These are phyloP conservation scores for Gardenia jasminoides DNA, from an alignment of 257 asterid genomes.

Conservation along the genomic window DNA sequence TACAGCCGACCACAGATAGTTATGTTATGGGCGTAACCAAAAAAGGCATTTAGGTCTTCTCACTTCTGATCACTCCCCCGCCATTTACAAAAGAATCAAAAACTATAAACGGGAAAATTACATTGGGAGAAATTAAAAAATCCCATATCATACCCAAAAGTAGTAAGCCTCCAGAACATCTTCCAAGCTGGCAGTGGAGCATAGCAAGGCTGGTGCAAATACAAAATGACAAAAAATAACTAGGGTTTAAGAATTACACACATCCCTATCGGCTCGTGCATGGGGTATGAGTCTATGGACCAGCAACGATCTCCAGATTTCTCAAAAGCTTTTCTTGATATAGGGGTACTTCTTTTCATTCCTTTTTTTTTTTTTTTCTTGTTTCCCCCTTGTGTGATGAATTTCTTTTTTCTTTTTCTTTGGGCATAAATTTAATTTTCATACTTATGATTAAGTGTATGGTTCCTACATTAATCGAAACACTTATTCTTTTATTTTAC, in stretches of 20 bases:
- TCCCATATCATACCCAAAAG: conserved; percentile 28
- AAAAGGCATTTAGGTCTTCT: neutral
- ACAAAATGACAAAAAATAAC: conserved; percentile 4
- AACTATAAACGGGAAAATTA: neutral
- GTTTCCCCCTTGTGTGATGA: neutral
- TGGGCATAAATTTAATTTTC: no score
- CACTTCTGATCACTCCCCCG: neutral
- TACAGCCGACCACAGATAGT: conserved; percentile 24
- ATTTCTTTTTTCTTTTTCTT: no score
- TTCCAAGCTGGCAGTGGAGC: conserved; percentile 64
- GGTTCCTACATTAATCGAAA: no score
- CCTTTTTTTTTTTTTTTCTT: no score
- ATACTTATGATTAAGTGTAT: no score
- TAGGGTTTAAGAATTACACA: conserved; percentile 29
- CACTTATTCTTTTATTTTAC: no score
- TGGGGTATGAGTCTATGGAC: conserved; percentile 15
- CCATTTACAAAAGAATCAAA: neutral
- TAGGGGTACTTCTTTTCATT: no score
- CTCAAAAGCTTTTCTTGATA: conserved; percentile 12
- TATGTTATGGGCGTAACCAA: conserved; percentile 1
- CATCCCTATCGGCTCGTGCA: conserved; percentile 36
- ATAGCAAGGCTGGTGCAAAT: conserved; percentile 27
- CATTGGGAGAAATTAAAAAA: neutral
- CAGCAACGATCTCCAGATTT: neutral
- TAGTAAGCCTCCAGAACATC: conserved; percentile 32